These are phyloP conservation scores for Lactarius quietus DNA, from an alignment of 768 basidiomycete genomes.

Conservation along the genomic window DNA sequence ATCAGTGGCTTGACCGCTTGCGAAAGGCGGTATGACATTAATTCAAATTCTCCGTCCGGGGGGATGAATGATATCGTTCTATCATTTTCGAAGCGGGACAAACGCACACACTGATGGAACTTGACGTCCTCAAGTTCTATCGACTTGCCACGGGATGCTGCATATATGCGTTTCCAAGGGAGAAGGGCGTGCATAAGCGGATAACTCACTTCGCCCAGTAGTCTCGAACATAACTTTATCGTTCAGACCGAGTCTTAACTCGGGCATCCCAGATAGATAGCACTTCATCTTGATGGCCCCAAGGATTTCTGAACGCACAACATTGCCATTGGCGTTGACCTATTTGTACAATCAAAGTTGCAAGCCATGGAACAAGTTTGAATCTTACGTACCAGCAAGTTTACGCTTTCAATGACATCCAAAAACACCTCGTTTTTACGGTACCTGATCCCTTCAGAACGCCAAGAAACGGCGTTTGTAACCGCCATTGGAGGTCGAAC, in stretches of 20 bases:
- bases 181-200: background rate
- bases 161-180: background rate
- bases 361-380: background rate
- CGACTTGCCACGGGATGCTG: constrained; percentile 87
- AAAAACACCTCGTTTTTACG: constrained; percentile 99
- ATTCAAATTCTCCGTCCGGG: constrained; percentile 97
- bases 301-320: constrained; percentile 94
- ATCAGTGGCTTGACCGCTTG: constrained; percentile 96
- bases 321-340: constrained; percentile 97
- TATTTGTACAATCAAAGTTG: constrained; percentile 31
- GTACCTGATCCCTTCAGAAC: constrained; percentile 95
- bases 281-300: constrained; percentile 99
- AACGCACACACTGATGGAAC: constrained; percentile 98
- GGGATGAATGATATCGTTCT: constrained; percentile 99
- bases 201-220: constrained; percentile 82
- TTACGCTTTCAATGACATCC: constrained; percentile 97
- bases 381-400: constrained; percentile 66
- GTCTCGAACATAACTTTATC: constrained; percentile 99
- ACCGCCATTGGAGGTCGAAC: constrained; percentile 94
- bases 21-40: constrained; percentile 96
- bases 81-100: constrained; percentile 97
- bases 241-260: constrained; percentile 90
- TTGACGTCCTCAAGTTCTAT: constrained; percentile 99
- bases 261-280: constrained; percentile 99
- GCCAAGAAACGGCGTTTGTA: constrained; percentile 98